These are phyloP conservation scores for Aspergillus novofumigatus DNA, from an alignment of 2,329 filamentous ascomycete genomes.

Conservation along the genomic window DNA sequence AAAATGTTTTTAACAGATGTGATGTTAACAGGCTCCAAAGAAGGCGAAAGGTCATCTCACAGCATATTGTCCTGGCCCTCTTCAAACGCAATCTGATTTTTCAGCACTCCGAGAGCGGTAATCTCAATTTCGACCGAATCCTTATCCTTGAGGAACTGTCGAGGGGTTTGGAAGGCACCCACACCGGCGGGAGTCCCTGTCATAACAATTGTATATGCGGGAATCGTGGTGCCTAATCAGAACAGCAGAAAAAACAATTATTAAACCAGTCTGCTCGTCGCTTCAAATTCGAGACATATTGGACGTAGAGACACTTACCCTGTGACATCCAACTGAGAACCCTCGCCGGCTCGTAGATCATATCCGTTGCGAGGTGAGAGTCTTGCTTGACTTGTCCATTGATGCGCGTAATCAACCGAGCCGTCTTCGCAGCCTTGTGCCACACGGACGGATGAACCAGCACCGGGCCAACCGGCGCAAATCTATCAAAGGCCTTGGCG, in stretches of 20 bases:
- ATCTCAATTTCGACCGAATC: constrained; percentile 21
- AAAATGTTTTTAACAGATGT: too few relatives aligned
- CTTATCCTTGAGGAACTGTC: constrained; percentile 31
- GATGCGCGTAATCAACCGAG: too few relatives aligned
- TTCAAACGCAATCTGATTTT: neutral
- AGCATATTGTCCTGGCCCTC: too few relatives aligned
- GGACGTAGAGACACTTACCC: too few relatives aligned
- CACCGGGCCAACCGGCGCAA: constrained; percentile 43
- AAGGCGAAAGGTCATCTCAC: too few relatives aligned
- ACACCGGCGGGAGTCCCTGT: constrained; percentile 47
- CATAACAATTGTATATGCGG: constrained; percentile 46
- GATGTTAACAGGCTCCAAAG: too few relatives aligned
- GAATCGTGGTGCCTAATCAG: constrained; percentile 40
- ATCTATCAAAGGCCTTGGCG: constrained; percentile 44
- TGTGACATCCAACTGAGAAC: too few relatives aligned
- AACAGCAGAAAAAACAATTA: neutral
- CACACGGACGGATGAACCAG: constrained; percentile 28
- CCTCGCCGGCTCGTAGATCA: too few relatives aligned
- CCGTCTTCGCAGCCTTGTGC: constrained; percentile 6
- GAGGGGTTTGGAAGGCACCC: constrained; percentile 26
- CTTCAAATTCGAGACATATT: too few relatives aligned
- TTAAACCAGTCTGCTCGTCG: too few relatives aligned
- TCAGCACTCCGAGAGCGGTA: constrained; percentile 6
- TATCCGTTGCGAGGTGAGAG: too few relatives aligned
- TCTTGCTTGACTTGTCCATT: too few relatives aligned